These are phyloP conservation scores for Hypoxylon sp. DNA, from an alignment of 2,329 filamentous ascomycete species.

Conservation along the genomic window DNA sequence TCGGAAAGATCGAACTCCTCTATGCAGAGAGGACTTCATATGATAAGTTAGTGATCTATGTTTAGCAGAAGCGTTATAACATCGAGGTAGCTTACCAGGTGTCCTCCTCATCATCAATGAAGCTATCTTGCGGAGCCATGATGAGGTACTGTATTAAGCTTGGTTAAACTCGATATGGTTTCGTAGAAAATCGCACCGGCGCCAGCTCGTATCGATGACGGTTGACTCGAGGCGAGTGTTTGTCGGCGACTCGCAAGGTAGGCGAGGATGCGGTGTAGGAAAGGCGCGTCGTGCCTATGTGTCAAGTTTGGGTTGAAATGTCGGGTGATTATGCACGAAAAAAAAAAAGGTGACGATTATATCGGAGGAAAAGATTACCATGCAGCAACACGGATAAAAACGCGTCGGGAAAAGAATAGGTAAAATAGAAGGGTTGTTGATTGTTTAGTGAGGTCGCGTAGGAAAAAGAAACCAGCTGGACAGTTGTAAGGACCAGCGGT, in stretches of 20 bases:
- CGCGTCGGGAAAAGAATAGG: conserved; percentile 24
- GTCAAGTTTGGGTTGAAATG: conserved; percentile 35
- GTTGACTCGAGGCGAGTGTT: conserved; percentile 1
- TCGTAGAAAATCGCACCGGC: conserved; percentile 8
- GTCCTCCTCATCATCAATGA: conserved; percentile 77
- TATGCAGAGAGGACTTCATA: conserved; percentile 87
- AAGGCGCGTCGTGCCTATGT: conserved; percentile 33
- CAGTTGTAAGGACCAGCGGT: conserved; percentile 7
- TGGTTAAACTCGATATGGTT: conserved; percentile 16
- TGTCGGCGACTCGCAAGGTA: not conserved
- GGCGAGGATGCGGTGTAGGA: conserved; percentile 9
- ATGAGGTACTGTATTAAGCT: conserved; percentile 41
- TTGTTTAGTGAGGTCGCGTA: conserved; percentile 16
- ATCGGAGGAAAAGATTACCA: conserved; percentile 17
- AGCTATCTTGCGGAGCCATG: conserved; percentile 75
- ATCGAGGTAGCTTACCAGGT: conserved; percentile 62
- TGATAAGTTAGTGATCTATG: conserved; percentile 40
- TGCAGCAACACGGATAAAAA: conserved; percentile 21
- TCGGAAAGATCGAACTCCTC: conserved; percentile 99
- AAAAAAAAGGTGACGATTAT: conserved; percentile 29
- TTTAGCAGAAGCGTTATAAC: conserved; percentile 16
- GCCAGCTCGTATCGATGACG: conserved; percentile 3
- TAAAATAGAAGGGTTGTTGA: conserved; percentile 5
- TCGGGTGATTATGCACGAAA: conserved; percentile 38
- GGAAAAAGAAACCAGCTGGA: conserved; percentile 10